Percentiles rank a stretch among this genome's conserved stretches.
Conservation (phyloP, 164 flowering plant species). For the Berberis thunbergii region DNA sequence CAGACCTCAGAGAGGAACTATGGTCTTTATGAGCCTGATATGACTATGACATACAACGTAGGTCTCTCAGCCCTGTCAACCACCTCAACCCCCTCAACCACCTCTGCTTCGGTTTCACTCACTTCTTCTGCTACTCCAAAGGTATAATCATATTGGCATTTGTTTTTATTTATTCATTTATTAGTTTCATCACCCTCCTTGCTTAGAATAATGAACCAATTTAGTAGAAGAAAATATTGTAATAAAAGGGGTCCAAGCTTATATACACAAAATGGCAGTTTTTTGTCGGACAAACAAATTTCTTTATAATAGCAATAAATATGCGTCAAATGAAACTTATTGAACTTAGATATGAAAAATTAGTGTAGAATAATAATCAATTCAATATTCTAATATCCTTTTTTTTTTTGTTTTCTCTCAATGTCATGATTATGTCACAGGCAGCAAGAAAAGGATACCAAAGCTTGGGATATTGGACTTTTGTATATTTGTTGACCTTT, state of each 20-base stretch:
- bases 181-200: too few relatives aligned
- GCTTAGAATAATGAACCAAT: too few relatives aligned
- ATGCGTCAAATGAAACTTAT: not conserved
- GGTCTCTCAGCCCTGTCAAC: slow-evolving; percentile 42
- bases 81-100: slow-evolving; percentile 12
- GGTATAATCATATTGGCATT: not conserved
- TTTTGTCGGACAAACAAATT: not conserved
- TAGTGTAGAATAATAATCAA: not conserved
- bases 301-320: not conserved
- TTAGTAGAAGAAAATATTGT: too few relatives aligned
- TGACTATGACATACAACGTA: slow-evolving; percentile 80
- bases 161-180: not conserved
- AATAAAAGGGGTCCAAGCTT: not conserved
- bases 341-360: not conserved
- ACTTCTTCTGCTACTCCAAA: slow-evolving; percentile 48
- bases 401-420: slow-evolving; percentile 8
- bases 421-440: slow-evolving; percentile 37
- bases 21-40: slow-evolving; percentile 78
- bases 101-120: slow-evolving; percentile 39
- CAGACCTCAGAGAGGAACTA: slow-evolving; percentile 90
- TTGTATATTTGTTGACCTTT: slow-evolving; percentile 45
- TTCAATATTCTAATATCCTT: not conserved
- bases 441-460: slow-evolving; percentile 34
- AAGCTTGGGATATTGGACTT: slow-evolving; percentile 51
- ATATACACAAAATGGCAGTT: not conserved